Evolutionary conservation across 2,329 filamentous ascomycete species (phyloP).

Genomic region (Colletotrichum musicola): DNA sequence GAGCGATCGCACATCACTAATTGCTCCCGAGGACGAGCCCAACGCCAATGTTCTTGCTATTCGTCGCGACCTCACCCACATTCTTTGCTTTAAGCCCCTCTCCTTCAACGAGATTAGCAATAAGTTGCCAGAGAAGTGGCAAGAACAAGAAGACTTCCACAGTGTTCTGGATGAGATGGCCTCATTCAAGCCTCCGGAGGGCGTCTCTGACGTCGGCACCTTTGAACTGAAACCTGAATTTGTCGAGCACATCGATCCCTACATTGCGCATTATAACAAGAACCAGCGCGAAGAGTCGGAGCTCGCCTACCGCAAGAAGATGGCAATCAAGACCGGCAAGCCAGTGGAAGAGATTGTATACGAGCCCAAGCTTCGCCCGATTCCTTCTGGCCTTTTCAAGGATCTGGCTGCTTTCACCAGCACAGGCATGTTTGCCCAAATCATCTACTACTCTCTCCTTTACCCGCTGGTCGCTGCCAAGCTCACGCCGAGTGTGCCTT

Average conservation of each 20-base stretch:
- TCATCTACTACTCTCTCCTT: conserved; percentile 88
- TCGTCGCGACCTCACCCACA: conserved; percentile 90
- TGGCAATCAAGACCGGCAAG: conserved; percentile 89
- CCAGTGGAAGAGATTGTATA: conserved; percentile 87
- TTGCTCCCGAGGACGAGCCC: conserved; percentile 75
- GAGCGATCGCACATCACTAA: conserved; percentile 86
- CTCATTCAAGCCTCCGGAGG: conserved; percentile 89
- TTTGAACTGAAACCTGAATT: conserved; percentile 92
- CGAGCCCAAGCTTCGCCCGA: conserved; percentile 84
- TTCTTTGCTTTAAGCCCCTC: conserved; percentile 94
- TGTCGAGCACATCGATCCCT: conserved; percentile 91
- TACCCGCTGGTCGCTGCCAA: conserved; percentile 80
- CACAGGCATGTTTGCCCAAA: conserved; percentile 88
- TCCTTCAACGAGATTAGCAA: conserved; percentile 92
- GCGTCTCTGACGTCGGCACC: conserved; percentile 90
- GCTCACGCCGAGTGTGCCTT: conserved; percentile 79
- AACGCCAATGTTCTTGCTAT: conserved; percentile 78
- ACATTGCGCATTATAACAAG: conserved; percentile 95
- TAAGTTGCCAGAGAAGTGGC: conserved; percentile 88
- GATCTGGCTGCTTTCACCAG: conserved; percentile 83
- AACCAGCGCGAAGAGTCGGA: conserved; percentile 98
- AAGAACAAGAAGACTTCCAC: conserved; percentile 90
- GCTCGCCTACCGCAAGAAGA: conserved; percentile 85
- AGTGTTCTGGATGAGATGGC: conserved; percentile 88
- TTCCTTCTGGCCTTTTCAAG: conserved; percentile 82